Evolutionary conservation across 2,329 filamentous ascomycete species (phyloP).

Genomic region (Neoscytalidium dimidiatum): DNA sequence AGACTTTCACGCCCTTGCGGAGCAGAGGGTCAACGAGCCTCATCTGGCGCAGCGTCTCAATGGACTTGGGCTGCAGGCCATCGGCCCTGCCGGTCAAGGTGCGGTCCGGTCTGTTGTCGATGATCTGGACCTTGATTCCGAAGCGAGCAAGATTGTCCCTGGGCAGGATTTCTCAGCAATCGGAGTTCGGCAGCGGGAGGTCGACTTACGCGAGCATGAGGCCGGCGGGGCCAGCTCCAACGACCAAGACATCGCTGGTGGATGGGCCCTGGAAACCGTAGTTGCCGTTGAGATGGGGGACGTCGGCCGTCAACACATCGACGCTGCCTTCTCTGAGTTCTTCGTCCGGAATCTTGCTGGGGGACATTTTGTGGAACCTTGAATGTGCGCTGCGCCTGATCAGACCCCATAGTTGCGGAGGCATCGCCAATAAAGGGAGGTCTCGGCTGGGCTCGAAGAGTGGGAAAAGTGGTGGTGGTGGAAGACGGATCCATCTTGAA

Average conservation of each 20-base stretch:
- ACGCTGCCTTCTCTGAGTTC: slow-evolving; percentile 31
- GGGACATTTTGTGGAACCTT: slow-evolving; percentile 36
- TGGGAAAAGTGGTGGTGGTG: slow-evolving; percentile 21
- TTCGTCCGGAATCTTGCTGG: slow-evolving; percentile 29
- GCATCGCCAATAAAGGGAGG: slow-evolving; percentile 13
- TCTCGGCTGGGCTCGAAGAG: slow-evolving; percentile 13
- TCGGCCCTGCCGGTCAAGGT: slow-evolving; percentile 71
- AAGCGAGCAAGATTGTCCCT: slow-evolving; percentile 63
- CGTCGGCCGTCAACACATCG: slow-evolving; percentile 21
- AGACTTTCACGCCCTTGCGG: slow-evolving; percentile 67
- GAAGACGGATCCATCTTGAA: slow-evolving; percentile 1
- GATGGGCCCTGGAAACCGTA: slow-evolving; percentile 20
- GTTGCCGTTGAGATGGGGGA: slow-evolving; percentile 19
- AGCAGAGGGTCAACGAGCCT: slow-evolving; percentile 69
- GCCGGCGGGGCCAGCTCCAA: slow-evolving; percentile 46
- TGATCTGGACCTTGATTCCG: slow-evolving; percentile 64
- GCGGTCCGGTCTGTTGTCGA: slow-evolving; percentile 69
- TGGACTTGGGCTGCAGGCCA: slow-evolving; percentile 75
- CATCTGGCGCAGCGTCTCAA: slow-evolving; percentile 75
- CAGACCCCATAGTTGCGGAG: slow-evolving; percentile 20
- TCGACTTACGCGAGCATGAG: slow-evolving; percentile 44
- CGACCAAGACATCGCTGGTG: slow-evolving; percentile 42
- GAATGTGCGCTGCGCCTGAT: slow-evolving; percentile 21
- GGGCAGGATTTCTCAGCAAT: slow-evolving; percentile 8
- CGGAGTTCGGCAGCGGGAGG: neutral